Evolutionary conservation across 108 stramenopile species (phyloP).

Genomic region (Pseudonitzschia pungens): DNA sequence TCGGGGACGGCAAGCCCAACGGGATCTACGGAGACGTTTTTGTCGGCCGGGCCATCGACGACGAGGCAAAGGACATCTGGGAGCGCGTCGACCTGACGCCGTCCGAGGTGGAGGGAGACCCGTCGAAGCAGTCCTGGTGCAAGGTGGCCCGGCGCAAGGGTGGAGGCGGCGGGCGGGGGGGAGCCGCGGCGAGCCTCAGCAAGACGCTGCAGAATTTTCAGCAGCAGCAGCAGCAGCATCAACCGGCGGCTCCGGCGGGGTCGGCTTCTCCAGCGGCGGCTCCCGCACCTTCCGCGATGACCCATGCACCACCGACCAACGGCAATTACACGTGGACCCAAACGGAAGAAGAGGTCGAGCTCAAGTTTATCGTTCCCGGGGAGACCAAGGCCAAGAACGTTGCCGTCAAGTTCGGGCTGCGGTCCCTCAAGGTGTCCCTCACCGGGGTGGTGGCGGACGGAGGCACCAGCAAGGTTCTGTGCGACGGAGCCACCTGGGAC

Average conservation of each 20-base stretch:
- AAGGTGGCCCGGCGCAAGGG: slow-evolving; percentile 44
- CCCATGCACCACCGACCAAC: slow-evolving; percentile 20
- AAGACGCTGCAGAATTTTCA: slow-evolving; percentile 25
- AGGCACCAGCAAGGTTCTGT: slow-evolving; percentile 21
- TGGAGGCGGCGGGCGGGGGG: slow-evolving; percentile 58
- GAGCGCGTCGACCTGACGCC: slow-evolving; percentile 58
- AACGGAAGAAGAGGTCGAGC: slow-evolving; percentile 75
- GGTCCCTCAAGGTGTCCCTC: slow-evolving; percentile 55
- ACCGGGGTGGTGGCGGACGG: slow-evolving; percentile 44
- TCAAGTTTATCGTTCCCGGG: slow-evolving; percentile 54
- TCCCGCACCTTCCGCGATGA: slow-evolving; percentile 28
- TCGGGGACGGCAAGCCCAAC: slow-evolving; percentile 23
- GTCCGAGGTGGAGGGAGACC: slow-evolving; percentile 43
- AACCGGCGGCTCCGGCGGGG: neutral
- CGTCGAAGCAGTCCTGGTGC: slow-evolving; percentile 42
- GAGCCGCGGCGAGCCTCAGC: slow-evolving; percentile 35
- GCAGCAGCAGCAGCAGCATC: slow-evolving; percentile 21
- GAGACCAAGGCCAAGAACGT: slow-evolving; percentile 63
- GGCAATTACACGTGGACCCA: slow-evolving; percentile 58
- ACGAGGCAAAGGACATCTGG: slow-evolving; percentile 68
- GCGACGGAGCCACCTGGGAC: neutral
- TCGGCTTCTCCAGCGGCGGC: neutral
- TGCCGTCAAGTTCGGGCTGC: slow-evolving; percentile 57
- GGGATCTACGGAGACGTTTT: slow-evolving; percentile 77
- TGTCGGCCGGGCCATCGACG: slow-evolving; percentile 71